Conservation (phyloP, 2,329 filamentous ascomycete species). For the Fusarium sp. region DNA sequence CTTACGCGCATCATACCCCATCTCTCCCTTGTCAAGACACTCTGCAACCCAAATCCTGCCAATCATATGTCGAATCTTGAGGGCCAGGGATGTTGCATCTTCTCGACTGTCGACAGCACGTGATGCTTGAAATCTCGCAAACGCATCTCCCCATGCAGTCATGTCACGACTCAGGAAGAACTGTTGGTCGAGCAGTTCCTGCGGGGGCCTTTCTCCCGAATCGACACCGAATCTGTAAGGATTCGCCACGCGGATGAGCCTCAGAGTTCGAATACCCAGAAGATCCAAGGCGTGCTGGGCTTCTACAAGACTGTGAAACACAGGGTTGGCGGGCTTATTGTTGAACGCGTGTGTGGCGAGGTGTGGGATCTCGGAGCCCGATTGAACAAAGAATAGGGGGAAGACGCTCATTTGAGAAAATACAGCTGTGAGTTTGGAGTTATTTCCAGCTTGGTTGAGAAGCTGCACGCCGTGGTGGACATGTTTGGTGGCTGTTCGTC, state of each 20-base stretch:
- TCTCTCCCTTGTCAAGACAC: constrained; percentile 46
- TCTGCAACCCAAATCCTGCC: constrained; percentile 47
- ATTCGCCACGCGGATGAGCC: constrained; percentile 45
- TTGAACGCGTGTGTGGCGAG: not conserved
- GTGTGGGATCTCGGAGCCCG: constrained; percentile 9
- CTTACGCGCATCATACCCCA: constrained; percentile 46
- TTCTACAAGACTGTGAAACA: constrained; percentile 32
- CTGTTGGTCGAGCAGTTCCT: constrained; percentile 39
- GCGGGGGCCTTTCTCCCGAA: not conserved
- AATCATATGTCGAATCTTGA: constrained; percentile 47
- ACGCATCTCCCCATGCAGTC: constrained; percentile 44
- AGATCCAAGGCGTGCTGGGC: constrained; percentile 46
- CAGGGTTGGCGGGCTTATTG: not conserved
- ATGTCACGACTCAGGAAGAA: constrained; percentile 34
- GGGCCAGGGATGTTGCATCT: constrained; percentile 26
- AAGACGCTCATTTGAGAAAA: constrained; percentile 52
- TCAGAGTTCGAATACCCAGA: constrained; percentile 41
- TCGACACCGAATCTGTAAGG: constrained; percentile 34
- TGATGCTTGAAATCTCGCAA: constrained; percentile 24
- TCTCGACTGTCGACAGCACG: not conserved
- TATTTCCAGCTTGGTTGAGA: constrained; percentile 40
- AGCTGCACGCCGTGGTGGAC: constrained; percentile 51
- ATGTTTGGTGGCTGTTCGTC: constrained; percentile 48
- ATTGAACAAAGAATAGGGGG: constrained; percentile 50
- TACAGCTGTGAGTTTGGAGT: constrained; percentile 47